Evolutionary conservation across 495 filamentous ascomycete species (phyloP).

Genomic region (Gamarada debralockiae): DNA sequence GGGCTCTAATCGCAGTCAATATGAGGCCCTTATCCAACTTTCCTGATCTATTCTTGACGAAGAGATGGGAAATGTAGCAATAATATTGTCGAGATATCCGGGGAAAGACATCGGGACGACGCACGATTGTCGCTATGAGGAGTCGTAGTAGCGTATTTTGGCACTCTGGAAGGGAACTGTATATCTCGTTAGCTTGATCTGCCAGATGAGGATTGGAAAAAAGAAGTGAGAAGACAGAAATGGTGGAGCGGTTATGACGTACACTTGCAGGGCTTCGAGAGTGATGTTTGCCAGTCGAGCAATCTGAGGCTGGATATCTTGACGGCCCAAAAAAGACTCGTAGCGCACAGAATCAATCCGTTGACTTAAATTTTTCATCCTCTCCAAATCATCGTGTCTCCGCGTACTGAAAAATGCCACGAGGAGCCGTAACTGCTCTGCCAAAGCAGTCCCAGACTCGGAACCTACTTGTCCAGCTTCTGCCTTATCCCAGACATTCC

Average conservation of each 20-base stretch:
- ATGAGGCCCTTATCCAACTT: constrained; percentile 15
- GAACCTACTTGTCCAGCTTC: constrained; percentile 5
- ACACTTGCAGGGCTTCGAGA: constrained; percentile 37
- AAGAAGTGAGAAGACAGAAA: background rate
- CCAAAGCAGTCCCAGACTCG: constrained; percentile 19
- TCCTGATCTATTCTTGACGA: background rate
- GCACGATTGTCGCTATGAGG: constrained; percentile 13
- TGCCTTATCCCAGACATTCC: constrained; percentile 63
- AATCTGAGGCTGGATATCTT: constrained; percentile 25
- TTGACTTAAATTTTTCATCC: constrained; percentile 16
- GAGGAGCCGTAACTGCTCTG: constrained; percentile 25
- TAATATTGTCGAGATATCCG: constrained; percentile 20
- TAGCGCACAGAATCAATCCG: constrained; percentile 9
- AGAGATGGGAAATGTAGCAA: constrained; percentile 14
- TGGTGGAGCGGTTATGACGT: constrained; percentile 1
- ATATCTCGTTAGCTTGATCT: constrained; percentile 6
- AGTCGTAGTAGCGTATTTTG: constrained; percentile 13
- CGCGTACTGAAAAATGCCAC: constrained; percentile 27
- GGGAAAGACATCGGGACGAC: constrained; percentile 7
- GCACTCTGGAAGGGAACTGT: constrained; percentile 19
- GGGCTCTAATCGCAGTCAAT: constrained; percentile 9
- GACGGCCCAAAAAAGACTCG: constrained; percentile 10
- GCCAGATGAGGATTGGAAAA: no score
- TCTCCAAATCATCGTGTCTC: constrained; percentile 19
- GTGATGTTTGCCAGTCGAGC: constrained; percentile 42